phyloP scores from a whole-genome alignment of 306 rosid species.

The Mimosa pudica region DNA sequence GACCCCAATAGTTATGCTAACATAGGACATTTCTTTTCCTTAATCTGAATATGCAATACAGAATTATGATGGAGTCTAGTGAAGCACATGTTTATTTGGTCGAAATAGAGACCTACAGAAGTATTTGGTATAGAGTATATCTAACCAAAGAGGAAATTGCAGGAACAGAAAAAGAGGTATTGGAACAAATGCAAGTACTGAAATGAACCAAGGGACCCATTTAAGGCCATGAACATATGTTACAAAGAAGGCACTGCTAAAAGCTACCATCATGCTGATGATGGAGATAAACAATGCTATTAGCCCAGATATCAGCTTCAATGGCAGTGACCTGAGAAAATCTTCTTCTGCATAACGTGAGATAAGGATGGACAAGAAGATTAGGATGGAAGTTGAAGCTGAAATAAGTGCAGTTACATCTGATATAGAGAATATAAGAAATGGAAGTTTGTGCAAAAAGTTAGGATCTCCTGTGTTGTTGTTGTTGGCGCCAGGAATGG shows the following conservation, averaged over 20 bases:
- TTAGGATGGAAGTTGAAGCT: slow-evolving; percentile 45
- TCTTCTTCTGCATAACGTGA: slow-evolving; percentile 45
- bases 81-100: not conserved
- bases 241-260: slow-evolving; percentile 7
- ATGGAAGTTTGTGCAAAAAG: slow-evolving; percentile 27
- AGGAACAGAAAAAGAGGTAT: not conserved
- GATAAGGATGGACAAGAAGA: slow-evolving; percentile 51
- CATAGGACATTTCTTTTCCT: no score
- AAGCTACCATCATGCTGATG: slow-evolving; percentile 9
- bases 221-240: not conserved
- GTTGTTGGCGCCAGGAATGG: slow-evolving; percentile 44
- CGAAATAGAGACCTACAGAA: not conserved
- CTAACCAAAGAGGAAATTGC: not conserved
- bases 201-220: not conserved
- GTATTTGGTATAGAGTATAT: not conserved
- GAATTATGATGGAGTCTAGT: not conserved
- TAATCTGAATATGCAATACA: not conserved
- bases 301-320: slow-evolving; percentile 5
- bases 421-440: slow-evolving; percentile 41
- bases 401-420: slow-evolving; percentile 49
- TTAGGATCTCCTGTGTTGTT: slow-evolving; percentile 35
- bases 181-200: slow-evolving; percentile 1
- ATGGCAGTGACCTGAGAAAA: not conserved
- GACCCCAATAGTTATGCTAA: no score
- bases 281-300: not conserved